Percentiles rank a stretch among this genome's conserved stretches.
phyloP scores from a whole-genome alignment of 73 alveolate species.

The Loxodes magnus region DNA sequence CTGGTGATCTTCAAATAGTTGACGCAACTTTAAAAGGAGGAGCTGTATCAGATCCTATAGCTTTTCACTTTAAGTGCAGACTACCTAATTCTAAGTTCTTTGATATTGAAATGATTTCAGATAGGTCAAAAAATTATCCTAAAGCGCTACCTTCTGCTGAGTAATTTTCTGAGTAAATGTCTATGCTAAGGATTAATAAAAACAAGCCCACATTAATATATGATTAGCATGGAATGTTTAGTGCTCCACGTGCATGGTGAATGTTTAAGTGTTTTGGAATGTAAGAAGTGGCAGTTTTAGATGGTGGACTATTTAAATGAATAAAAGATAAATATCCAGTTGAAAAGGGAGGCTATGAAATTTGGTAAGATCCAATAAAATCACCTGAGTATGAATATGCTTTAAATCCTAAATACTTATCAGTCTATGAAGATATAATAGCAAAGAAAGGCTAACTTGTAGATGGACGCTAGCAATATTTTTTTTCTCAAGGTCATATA shows the following conservation, averaged over 20 bases:
- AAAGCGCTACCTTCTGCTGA: neutral
- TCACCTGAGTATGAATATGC: no score
- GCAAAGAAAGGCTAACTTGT: neutral
- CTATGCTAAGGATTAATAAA: neutral
- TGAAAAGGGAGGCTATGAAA: neutral
- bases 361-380: neutral
- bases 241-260: no score
- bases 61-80: neutral
- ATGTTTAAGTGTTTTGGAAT: no score
- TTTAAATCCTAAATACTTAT: neutral
- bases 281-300: no score
- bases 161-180: neutral
- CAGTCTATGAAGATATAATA: neutral
- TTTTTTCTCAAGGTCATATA: no score
- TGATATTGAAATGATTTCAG: neutral
- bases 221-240: no score
- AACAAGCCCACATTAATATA: neutral
- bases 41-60: neutral
- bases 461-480: neutral
- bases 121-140: neutral
- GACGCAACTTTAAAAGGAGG: no score
- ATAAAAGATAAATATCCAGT: neutral
- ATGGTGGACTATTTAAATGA: no score
- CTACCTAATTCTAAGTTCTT: slow-evolving; percentile 3
- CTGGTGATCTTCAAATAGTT: no score